Evolutionary conservation across 1,139 yeast species (phyloP), one percentile per base, ranked within the genome.

Genomic region (Pichia sp.): DNA sequence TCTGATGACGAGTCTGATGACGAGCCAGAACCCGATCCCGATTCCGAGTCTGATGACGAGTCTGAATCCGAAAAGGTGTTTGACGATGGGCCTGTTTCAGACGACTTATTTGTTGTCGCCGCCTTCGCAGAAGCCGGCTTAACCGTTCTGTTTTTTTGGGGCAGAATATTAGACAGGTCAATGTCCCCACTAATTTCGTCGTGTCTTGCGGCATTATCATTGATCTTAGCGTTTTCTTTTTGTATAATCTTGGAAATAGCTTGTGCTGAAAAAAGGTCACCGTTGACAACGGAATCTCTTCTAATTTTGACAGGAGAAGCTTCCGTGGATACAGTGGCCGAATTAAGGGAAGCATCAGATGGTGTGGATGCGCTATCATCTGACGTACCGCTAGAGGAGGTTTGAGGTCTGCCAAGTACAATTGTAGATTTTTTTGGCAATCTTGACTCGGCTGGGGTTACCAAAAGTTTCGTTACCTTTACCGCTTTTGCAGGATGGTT

Each of bases 151-250:
- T 41, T 42, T 26, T 47, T 47, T 36, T 43, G 26, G 10, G 58
- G 55, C 16, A 58, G 23, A 28, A 58, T 58, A 22, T 59, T 59
- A 1, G 59, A 50, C 5, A 23, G 23, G 31, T 57, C 53, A 31
- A 58, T 55, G 22, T 55, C 58, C 13, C 56, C 52, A 23, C 55
- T 58, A 9, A 58, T 51, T 44, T 58, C 60, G 18, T 47, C 48
- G 16, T 41, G 51, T 43, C 58, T 52, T 1, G 39, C 30, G 12
- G 60, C 60, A 8, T 39, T 44, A 18, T 52, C 46, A 9, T 28
- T 31, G 36, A 16, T 13, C 6, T 37, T 44, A 42, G 12, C 12
- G 16, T 31, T 31, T 31, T 31, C 36, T n/a, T 31, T 31, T n/a
- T 12, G 13, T 12, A 31, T 31, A 9, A 31, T 12, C 13, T 31